These are phyloP conservation scores for Hordeum pubiflorum DNA, from an alignment of 202 grass and related monocot genomes.

Conservation along the genomic window DNA sequence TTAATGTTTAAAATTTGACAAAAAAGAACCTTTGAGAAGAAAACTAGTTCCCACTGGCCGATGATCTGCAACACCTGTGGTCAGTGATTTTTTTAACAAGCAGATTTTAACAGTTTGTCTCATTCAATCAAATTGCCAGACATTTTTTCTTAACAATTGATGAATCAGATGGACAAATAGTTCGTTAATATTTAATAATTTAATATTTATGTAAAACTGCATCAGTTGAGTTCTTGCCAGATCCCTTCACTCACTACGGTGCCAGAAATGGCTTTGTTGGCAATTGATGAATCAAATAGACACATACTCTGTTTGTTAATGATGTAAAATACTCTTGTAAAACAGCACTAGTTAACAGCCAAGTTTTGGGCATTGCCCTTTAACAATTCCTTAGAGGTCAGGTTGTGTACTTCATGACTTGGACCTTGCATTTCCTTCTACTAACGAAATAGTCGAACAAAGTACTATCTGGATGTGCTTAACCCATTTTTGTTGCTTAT, in stretches of 20 bases:
- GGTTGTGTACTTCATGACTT: conserved; percentile 1
- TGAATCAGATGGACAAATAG: not conserved
- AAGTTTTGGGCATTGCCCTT: not conserved
- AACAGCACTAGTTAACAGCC: not conserved
- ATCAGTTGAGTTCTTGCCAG: not conserved
- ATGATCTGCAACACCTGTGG: not conserved
- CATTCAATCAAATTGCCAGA: not conserved
- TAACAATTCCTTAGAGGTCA: not conserved
- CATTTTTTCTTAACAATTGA: not conserved
- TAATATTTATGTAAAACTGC: conserved; percentile 6
- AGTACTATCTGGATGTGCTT: conserved; percentile 20
- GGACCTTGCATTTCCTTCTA: not conserved
- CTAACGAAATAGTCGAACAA: not conserved
- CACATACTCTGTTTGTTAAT: not conserved
- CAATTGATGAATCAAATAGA: not conserved
- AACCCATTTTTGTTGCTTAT: conserved; percentile 11
- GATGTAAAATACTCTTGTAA: conserved; percentile 11
- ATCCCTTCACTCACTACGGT: not conserved
- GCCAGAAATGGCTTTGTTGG: not conserved
- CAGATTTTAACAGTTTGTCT: not conserved
- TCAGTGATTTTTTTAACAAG: not conserved
- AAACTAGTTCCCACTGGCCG: not conserved
- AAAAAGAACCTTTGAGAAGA: not conserved
- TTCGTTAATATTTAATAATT: not conserved
- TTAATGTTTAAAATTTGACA: not conserved